Evolutionary conservation across 768 basidiomycete genomes (phyloP).

Genomic region (Mrakia blollopis): DNA sequence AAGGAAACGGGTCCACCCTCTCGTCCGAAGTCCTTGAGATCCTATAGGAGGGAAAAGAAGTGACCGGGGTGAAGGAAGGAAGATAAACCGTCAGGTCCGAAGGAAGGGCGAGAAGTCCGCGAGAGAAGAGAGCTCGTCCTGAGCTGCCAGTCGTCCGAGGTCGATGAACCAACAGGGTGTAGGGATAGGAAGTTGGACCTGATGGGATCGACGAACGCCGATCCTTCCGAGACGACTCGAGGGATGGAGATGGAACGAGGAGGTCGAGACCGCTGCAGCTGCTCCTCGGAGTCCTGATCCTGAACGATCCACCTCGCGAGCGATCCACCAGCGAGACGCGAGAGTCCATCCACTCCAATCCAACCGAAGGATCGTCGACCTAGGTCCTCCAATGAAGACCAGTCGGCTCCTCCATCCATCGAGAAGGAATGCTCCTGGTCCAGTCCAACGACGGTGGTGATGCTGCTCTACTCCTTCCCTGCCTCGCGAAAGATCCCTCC

Average conservation of each 20-base stretch:
- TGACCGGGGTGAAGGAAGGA: neutral
- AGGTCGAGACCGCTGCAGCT: neutral
- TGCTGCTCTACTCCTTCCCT: neutral
- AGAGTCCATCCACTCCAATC: neutral
- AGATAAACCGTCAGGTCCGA: neutral
- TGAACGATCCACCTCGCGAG: slow-evolving; percentile 1
- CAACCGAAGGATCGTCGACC: neutral
- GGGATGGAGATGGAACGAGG: neutral
- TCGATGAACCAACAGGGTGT: neutral
- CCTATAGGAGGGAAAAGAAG: slow-evolving; percentile 52
- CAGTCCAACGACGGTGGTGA: neutral
- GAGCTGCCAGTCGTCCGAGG: neutral
- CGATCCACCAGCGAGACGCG: neutral
- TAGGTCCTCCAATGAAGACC: neutral
- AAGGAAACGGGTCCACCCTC: slow-evolving; percentile 88
- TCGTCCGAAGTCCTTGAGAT: slow-evolving; percentile 95
- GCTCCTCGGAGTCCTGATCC: neutral
- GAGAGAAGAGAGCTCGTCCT: neutral
- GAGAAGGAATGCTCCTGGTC: neutral
- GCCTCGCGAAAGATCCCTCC: neutral
- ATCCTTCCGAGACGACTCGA: slow-evolving; percentile 1
- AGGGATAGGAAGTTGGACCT: neutral
- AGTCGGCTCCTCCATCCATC: neutral
- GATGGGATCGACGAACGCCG: slow-evolving; percentile 1
- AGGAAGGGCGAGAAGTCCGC: neutral